Evolutionary conservation across 208 protist species (phyloP).

Genomic region (Crithidia brevicula): DNA sequence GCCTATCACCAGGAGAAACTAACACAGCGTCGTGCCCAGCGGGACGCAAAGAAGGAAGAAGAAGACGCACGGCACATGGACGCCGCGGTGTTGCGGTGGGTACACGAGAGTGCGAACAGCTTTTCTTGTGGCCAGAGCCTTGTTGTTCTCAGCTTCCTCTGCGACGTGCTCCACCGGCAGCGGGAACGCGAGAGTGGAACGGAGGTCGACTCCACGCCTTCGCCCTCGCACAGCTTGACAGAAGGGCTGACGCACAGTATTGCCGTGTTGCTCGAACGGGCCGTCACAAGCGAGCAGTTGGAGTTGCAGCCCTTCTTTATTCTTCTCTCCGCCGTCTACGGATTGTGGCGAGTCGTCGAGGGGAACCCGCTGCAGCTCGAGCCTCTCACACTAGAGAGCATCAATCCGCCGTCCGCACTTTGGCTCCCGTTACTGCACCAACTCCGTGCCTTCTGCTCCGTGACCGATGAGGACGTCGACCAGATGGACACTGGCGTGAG

Average conservation of each 20-base stretch:
- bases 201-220: no score
- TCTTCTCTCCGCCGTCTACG: conserved; percentile 68
- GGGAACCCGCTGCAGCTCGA: conserved; percentile 18
- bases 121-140: conserved; percentile 82
- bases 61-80: conserved; percentile 32
- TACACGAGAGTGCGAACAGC: conserved; percentile 33
- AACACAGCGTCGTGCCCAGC: neutral
- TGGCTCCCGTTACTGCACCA: conserved; percentile 66
- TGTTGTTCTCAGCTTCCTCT: conserved; percentile 72
- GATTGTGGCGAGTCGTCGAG: conserved; percentile 40
- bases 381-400: conserved; percentile 9
- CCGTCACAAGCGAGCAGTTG: conserved; percentile 56
- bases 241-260: conserved; percentile 17
- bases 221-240: neutral
- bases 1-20: conserved; percentile 47
- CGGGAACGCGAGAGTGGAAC: neutral
- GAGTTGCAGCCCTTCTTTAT: conserved; percentile 68
- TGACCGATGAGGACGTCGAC: neutral
- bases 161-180: conserved; percentile 50
- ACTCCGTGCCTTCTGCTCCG: conserved; percentile 20
- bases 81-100: conserved; percentile 57
- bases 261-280: conserved; percentile 21
- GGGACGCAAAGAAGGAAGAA: neutral
- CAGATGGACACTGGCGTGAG: neutral
- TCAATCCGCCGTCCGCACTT: conserved; percentile 46